These are phyloP conservation scores for Karstenula rhodostoma DNA, from an alignment of 2,329 filamentous ascomycete genomes.

Conservation along the genomic window DNA sequence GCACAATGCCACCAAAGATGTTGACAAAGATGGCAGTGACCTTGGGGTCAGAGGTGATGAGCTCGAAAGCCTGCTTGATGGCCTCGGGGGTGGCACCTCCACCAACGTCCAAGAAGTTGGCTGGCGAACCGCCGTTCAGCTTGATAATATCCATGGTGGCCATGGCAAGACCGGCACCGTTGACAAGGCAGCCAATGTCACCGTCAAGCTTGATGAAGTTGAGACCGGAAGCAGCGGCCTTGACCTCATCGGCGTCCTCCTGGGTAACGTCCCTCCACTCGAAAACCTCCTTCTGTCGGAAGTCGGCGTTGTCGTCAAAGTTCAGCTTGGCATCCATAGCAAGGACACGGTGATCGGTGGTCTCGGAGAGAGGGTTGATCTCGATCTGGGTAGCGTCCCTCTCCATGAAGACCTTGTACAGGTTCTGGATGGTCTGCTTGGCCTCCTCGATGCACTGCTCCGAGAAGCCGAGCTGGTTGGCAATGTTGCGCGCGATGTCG, in stretches of 20 bases:
- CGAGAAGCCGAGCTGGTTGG: constrained; percentile 93
- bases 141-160: constrained; percentile 99
- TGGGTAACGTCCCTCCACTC: constrained; percentile 91
- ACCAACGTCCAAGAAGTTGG: constrained; percentile 99
- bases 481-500: constrained; percentile 89
- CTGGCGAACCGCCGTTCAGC: constrained; percentile 93
- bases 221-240: constrained; percentile 88
- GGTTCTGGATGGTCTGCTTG: constrained; percentile 96
- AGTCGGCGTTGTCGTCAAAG: constrained; percentile 99
- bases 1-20: constrained; percentile 99
- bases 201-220: constrained; percentile 99
- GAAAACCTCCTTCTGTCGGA: constrained; percentile 97
- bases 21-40: constrained; percentile 99
- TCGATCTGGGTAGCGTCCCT: constrained; percentile 99
- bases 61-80: constrained; percentile 96
- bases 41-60: constrained; percentile 98
- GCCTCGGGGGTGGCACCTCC: constrained; percentile 96
- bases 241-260: constrained; percentile 97
- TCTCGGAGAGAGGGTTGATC: constrained; percentile 99
- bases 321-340: constrained; percentile 99
- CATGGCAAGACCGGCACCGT: constrained; percentile 99
- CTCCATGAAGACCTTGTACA: constrained; percentile 98
- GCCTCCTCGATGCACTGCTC: constrained; percentile 97
- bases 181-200: constrained; percentile 98
- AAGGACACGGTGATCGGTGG: constrained; percentile 95